Evolutionary conservation across 139 green algal species (phyloP), one percentile per base, ranked within the genome.

Genomic region (Marvania coccoides): DNA sequence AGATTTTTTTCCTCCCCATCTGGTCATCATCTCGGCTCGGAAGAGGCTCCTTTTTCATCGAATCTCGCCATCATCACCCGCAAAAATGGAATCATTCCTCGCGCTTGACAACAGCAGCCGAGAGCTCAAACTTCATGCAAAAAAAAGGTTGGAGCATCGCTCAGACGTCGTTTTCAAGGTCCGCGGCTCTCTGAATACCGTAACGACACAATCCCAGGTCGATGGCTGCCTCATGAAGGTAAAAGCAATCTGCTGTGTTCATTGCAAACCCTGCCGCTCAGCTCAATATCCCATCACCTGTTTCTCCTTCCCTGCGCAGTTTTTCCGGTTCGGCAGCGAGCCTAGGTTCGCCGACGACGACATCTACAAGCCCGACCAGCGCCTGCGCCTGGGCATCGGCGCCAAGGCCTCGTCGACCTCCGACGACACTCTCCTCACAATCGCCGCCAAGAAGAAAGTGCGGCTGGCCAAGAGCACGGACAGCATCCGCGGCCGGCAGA

Each of bases 381-480:
- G 70, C 12, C 30, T 77, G 38, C 53, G 63, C 42, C 40, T 77
- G 14, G 63, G 61, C 9, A 4, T 67, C 28, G 70, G 70, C 9
- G 42, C 61, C 26, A 72, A 77, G 47, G 58, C 63, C 13, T 28
- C 62, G 28, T 38, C 67, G 1, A n/a, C 40, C 26, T 39, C 61
- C 53, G 69, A 70, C 36, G 69, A 75, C 26, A 9, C 54, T 24
- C 26, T 56, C 56, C 35, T 75, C 12, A 53, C 36, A 3, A n/a
- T 75, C 12, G 58, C 28, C 15, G 71, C 63, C 33, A 77, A 77
- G 64, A 72, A 77, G 29, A 68, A 73, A 39, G 15, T 69, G n/a
- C 33, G 39, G 47, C 47, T 72, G 28, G 15, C 46, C 3, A 19
- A 54, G 23, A 15, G 56, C 24, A 36, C 40, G 39, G 57, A 61